phyloP scores from a whole-genome alignment of 1,284 basidiomycete genomes.

The Ceraceosorus bombacis region DNA sequence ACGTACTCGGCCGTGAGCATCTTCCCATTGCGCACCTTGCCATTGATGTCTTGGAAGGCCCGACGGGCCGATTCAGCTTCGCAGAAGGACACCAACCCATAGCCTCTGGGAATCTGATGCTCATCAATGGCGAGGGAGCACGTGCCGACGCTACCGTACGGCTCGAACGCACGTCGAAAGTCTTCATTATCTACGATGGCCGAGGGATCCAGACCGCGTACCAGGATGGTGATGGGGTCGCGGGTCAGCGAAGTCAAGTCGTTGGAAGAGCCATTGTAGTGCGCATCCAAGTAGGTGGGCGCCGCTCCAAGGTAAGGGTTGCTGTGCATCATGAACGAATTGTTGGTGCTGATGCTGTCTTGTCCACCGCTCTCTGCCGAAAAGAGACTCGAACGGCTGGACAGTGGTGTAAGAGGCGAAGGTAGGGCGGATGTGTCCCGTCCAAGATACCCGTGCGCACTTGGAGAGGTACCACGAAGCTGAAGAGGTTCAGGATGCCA shows the following conservation, averaged over 20 bases:
- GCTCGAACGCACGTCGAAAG: conserved; percentile 14
- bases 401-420: too few relatives aligned
- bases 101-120: conserved; percentile 18
- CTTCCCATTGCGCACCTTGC: conserved; percentile 19
- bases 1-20: conserved; percentile 16
- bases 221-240: conserved; percentile 12
- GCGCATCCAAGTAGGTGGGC: background rate
- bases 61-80: conserved; percentile 9
- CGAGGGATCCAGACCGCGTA: conserved; percentile 16
- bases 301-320: background rate
- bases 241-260: background rate
- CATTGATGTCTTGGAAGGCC: conserved; percentile 14
- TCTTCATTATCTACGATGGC: conserved; percentile 15
- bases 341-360: background rate
- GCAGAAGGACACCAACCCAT: conserved; percentile 18
- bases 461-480: background rate
- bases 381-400: background rate
- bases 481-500: background rate
- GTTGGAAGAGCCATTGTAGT: background rate
- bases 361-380: background rate
- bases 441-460: too few relatives aligned
- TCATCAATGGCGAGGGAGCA: conserved; percentile 16
- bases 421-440: too few relatives aligned
- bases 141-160: conserved; percentile 16
- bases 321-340: too few relatives aligned